Base-by-base conservation (phyloP, 2,329 filamentous ascomycete species). In the Aspergillus uvarum region DNA sequence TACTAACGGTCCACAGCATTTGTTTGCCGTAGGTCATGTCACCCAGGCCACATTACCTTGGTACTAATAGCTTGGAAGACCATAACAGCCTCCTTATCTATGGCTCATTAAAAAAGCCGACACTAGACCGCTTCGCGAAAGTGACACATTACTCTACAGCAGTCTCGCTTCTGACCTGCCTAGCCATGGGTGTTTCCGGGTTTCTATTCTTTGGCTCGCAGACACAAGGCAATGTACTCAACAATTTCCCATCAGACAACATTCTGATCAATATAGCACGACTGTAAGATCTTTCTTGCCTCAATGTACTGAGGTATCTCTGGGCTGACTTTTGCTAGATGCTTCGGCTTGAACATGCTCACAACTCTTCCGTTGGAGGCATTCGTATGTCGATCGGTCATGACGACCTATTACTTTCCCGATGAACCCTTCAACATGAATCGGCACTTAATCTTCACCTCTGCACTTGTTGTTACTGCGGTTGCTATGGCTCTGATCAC, bases 41-140 rank as follows among this genome's bases (percentile, higher is more conserved):
- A 21, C 24, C 14, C 38, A 35, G 16, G 24, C 53, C 21, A n/a
- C 16, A 29, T 47, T 10, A 21, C 42, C 19, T n/a, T 5, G 4
- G 56, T 38, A 58, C 65, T 74, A 62, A 76, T 61, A 22, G 49
- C 44, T 16, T 42, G 7, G 44, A 66, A 84, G 82, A 99, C 74
- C 95, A 99, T 80, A 99, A 99, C 79, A 96, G 92, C 54, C 88
- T 99, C 61, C 84, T 99, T 58, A 99, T 99, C 73, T 99, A 99
- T 78, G 94, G 94, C 66, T 98, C 94, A 2, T 85, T 99, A 63
- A 89, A 90, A 68, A 97, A 90, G 54, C 95, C 95, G 1, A 99
- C 95, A 1, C 89, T 99, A 68, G 93, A 98, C 81, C 92, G 96
- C 64, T 99, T 99, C 80, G 83, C 92, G 42, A 87, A 83, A 59